Base-by-base conservation (phyloP, 768 basidiomycete species). In the Russula sp. region DNA sequence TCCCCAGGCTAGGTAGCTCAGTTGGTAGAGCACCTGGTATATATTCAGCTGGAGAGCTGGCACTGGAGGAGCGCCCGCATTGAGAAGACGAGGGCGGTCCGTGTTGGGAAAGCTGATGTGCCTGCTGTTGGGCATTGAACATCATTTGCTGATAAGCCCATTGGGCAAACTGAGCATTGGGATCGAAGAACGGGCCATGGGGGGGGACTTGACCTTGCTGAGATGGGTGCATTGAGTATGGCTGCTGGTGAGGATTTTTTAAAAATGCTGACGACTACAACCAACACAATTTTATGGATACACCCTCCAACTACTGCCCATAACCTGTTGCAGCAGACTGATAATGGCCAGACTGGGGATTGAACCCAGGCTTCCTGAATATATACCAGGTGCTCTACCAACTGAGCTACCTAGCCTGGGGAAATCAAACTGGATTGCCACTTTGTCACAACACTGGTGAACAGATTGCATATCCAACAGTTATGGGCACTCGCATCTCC, bases 71-170 rank as follows among this genome's bases (percentile, higher is more conserved):
- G 52, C 77, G 71, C 46, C 70, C 70, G 38, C 75, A 75, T 68
- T 80, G 80, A 18, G 70, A 68, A 60, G 70, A 74, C 32, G 75
- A 72, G 54, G 79, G 78, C 68, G 65, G 59, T 4, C 56, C 63
- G 32, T 65, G 59, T 35, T 58, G 58, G 25, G 62, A 48, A 43
- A 65, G 63, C 18, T 66, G 65, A 5, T 66, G 65, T 50, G 63
- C 63, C 56, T 67, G 65, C 43, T 65, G 65, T 34, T 64, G 78
- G 73, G 65, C 84, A 69, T 82, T 85, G 75, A 83, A 87, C 84
- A 93, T 85, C 90, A 92, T 91, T 69, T 92, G 90, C 74, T 91
- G 90, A 75, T 93, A 93, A 41, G 90, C 88, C 90, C 90, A 93
- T 72, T 89, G 88, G 3, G 88, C 86, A 59, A 85, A 83, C 59